Evolutionary conservation across 441 rosid genomes (phyloP).

Genomic region (Populus hybrid): DNA sequence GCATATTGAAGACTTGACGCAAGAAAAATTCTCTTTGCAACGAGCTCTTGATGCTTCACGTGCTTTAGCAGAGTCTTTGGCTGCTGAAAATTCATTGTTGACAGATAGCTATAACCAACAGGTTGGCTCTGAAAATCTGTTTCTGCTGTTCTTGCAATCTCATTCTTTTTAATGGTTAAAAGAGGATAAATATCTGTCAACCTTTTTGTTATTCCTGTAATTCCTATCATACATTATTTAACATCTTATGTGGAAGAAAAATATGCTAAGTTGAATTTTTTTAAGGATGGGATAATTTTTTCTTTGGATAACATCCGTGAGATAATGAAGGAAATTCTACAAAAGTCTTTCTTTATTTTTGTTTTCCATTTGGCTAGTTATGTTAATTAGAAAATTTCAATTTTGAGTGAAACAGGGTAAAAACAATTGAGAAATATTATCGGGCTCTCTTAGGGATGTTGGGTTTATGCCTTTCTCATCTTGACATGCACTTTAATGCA

Average conservation of each 20-base stretch:
- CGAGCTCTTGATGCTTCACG: constrained; percentile 91
- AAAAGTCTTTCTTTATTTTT: not conserved
- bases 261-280: not conserved
- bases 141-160: not conserved
- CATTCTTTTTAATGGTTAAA: not conserved
- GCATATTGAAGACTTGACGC: constrained; percentile 41
- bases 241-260: not conserved
- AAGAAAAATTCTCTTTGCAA: constrained; percentile 80
- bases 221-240: not conserved
- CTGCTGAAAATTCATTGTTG: constrained; percentile 82
- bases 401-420: not conserved
- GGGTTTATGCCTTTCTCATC: too few species aligned
- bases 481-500: not conserved
- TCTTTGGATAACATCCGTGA: not conserved
- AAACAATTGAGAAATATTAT: not conserved
- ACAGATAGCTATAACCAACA: constrained; percentile 87
- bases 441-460: not conserved
- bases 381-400: not conserved
- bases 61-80: constrained; percentile 77
- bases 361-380: not conserved
- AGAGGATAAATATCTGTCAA: not conserved
- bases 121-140: constrained; percentile 34
- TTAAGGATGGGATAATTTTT: not conserved
- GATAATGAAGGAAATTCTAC: not conserved
- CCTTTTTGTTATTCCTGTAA: not conserved